Conservation (phyloP, 371 early-diverging fungal genomes). For the Rhizomucor miehei region DNA sequence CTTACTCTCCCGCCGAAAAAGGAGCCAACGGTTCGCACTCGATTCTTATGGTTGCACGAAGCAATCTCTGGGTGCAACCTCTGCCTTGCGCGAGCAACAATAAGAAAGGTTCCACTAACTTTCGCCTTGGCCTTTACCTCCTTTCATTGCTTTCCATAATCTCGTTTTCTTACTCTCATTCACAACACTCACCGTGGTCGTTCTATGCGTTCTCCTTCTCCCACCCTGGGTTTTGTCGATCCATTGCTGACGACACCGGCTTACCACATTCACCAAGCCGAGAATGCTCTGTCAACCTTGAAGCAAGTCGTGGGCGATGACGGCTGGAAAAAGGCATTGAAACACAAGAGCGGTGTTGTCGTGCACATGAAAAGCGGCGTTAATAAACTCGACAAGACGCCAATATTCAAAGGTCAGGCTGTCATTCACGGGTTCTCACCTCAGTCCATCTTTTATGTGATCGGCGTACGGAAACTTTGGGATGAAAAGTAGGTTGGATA, state of each 20-base stretch:
- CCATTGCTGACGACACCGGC: slow-evolving; percentile 33
- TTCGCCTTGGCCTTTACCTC: no score
- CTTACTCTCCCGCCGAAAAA: no score
- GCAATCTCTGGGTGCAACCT: no score
- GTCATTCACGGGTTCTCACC: slow-evolving; percentile 63
- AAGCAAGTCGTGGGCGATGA: slow-evolving; percentile 41
- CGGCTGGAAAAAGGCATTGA: slow-evolving; percentile 68
- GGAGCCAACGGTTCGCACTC: no score
- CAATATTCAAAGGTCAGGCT: slow-evolving; percentile 63
- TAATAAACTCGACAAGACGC: slow-evolving; percentile 50
- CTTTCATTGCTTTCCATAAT: no score
- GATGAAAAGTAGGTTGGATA: slow-evolving; percentile 42
- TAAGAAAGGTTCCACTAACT: no score
- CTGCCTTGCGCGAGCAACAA: no score
- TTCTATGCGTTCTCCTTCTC: slow-evolving; percentile 6
- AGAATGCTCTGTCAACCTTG: slow-evolving; percentile 35
- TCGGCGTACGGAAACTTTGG: slow-evolving; percentile 66
- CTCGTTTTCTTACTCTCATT: no score
- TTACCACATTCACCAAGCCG: slow-evolving; percentile 44
- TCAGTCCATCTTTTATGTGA: slow-evolving; percentile 65
- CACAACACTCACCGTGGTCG: slow-evolving; percentile 5
- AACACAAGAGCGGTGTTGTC: slow-evolving; percentile 66
- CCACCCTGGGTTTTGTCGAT: slow-evolving; percentile 24
- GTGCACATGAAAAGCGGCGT: slow-evolving; percentile 58
- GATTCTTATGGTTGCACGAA: no score